Evolutionary conservation across 164 flowering plant genomes (phyloP).

Genomic region (Tetrastigma voinierianum): DNA sequence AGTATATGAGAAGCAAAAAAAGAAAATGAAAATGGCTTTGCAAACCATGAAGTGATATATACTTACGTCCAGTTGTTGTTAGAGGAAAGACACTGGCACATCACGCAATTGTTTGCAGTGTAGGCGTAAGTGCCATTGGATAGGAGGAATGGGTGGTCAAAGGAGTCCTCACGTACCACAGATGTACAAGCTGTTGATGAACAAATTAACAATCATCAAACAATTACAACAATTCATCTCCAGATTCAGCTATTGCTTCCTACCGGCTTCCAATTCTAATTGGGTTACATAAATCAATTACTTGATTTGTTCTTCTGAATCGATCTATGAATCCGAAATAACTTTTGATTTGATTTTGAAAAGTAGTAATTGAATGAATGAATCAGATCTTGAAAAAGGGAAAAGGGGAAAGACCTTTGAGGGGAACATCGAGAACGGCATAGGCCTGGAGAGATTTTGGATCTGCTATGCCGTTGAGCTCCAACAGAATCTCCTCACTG

Average conservation of each 20-base stretch:
- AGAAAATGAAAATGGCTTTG: background rate
- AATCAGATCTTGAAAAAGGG: background rate
- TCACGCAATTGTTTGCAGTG: conserved; percentile 65
- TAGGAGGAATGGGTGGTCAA: conserved; percentile 49
- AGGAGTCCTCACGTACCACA: conserved; percentile 34
- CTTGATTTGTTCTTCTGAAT: no score
- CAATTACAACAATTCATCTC: no score
- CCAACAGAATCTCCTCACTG: conserved; percentile 1
- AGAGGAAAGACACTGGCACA: conserved; percentile 50
- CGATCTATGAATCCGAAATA: no score
- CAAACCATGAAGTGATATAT: background rate
- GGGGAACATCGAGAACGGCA: conserved; percentile 23
- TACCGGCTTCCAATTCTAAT: no score
- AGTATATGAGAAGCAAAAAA: background rate
- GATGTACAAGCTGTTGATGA: conserved; percentile 54
- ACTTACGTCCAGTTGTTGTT: conserved; percentile 54
- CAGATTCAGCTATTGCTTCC: no score
- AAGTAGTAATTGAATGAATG: no score
- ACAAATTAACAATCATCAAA: no score
- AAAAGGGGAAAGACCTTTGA: conserved; percentile 8
- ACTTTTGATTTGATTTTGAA: no score
- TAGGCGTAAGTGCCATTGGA: conserved; percentile 50
- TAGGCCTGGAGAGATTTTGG: background rate
- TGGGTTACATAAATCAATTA: no score
- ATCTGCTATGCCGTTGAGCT: conserved; percentile 7